Evolutionary conservation across 2,329 filamentous ascomycete species (phyloP).

Genomic region (Botryosphaeria dothidea): DNA sequence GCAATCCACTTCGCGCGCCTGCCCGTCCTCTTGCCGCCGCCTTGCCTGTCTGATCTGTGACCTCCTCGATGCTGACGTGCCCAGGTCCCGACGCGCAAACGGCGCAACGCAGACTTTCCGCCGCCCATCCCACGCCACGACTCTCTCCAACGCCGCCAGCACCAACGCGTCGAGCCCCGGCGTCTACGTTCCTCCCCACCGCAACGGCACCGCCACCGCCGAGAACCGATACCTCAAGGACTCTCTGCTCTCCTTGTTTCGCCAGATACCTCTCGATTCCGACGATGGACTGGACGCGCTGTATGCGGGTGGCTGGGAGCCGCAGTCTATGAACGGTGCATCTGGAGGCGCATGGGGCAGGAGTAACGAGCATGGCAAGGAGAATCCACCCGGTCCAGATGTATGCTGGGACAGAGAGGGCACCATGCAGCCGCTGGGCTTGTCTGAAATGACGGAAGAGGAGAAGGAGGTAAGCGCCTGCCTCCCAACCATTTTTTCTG

Average conservation of each 20-base stretch:
- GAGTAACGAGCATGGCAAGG: slow-evolving; percentile 67
- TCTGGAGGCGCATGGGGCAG: slow-evolving; percentile 70
- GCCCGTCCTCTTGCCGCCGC: neutral
- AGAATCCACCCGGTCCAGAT: slow-evolving; percentile 77
- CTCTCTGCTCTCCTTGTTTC: slow-evolving; percentile 74
- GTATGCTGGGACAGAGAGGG: slow-evolving; percentile 85
- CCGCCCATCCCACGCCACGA: slow-evolving; percentile 61
- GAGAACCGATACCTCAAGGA: slow-evolving; percentile 74
- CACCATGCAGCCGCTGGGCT: slow-evolving; percentile 67
- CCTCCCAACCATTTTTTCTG: neutral
- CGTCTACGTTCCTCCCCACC: slow-evolving; percentile 64
- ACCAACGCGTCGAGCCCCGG: slow-evolving; percentile 41
- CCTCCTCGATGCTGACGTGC: neutral
- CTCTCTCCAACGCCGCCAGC: slow-evolving; percentile 44
- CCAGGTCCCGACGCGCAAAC: slow-evolving; percentile 64
- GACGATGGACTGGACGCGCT: slow-evolving; percentile 64
- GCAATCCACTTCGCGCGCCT: slow-evolving; percentile 19
- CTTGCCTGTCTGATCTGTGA: neutral
- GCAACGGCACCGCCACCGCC: slow-evolving; percentile 54
- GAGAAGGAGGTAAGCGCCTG: slow-evolving; percentile 60
- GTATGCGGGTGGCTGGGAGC: slow-evolving; percentile 78
- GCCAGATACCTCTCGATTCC: slow-evolving; percentile 55
- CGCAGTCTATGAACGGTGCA: slow-evolving; percentile 66
- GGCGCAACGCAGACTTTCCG: slow-evolving; percentile 69
- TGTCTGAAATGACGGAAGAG: slow-evolving; percentile 70